These are phyloP conservation scores for Aquanectria penicillioides DNA, from an alignment of 2,329 filamentous ascomycete genomes.

Conservation along the genomic window DNA sequence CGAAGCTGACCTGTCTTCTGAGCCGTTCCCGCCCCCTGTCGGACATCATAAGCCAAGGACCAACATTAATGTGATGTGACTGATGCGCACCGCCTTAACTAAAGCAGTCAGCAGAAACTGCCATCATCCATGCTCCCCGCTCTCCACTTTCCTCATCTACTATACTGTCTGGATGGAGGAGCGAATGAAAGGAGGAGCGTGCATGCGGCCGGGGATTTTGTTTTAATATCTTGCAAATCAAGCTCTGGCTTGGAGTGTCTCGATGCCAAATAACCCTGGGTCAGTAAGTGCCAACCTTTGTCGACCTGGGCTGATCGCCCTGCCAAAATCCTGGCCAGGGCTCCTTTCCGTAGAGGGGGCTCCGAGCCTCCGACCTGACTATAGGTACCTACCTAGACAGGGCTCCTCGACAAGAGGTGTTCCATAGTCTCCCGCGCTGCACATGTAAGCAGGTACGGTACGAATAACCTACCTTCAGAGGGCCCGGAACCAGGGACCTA, in stretches of 20 bases:
- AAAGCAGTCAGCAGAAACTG: constrained; percentile 11
- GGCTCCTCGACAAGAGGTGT: too few relatives aligned
- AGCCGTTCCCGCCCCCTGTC: constrained; percentile 19
- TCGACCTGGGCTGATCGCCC: constrained; percentile 8
- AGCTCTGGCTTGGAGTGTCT: constrained; percentile 17
- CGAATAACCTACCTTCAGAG: too few relatives aligned
- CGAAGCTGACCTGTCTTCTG: constrained; percentile 10
- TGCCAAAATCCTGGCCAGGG: too few relatives aligned
- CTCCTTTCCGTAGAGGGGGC: too few relatives aligned
- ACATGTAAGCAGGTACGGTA: too few relatives aligned
- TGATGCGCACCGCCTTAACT: constrained; percentile 11
- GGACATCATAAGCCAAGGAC: neutral
- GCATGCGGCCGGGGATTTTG: constrained; percentile 12
- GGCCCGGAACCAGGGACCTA: too few relatives aligned
- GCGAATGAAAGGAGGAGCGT: constrained; percentile 16
- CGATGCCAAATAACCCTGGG: constrained; percentile 1
- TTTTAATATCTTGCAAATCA: neutral
- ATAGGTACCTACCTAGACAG: too few relatives aligned
- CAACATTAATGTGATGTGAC: constrained; percentile 5
- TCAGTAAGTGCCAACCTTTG: neutral
- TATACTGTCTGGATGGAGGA: constrained; percentile 2
- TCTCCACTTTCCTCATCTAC: constrained; percentile 9
- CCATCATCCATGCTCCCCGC: constrained; percentile 9
- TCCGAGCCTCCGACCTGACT: too few relatives aligned
- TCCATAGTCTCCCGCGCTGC: too few relatives aligned